Conservation (phyloP, 768 basidiomycete genomes). For the Kwoniella bestiolae region DNA sequence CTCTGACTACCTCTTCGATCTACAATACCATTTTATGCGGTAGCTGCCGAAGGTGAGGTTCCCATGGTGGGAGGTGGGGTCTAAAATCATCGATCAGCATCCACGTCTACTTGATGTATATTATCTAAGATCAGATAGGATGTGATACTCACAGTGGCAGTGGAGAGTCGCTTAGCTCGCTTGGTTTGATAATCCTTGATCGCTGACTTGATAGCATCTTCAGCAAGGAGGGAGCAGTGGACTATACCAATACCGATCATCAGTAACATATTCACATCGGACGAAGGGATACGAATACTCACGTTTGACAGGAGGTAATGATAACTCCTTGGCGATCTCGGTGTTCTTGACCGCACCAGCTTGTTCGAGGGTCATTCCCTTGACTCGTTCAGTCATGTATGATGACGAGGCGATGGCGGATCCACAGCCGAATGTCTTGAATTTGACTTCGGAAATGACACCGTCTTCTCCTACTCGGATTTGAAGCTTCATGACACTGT, state of each 20-base stretch:
- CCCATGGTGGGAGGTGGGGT: conserved; percentile 12
- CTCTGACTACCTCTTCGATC: background rate
- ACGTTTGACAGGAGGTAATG: conserved; percentile 89
- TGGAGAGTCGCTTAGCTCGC: conserved; percentile 62
- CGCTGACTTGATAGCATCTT: conserved; percentile 96
- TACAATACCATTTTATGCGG: background rate
- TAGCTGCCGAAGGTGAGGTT: conserved; percentile 7
- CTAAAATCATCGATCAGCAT: background rate
- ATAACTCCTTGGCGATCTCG: conserved; percentile 96
- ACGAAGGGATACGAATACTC: conserved; percentile 16
- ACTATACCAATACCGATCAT: conserved; percentile 33
- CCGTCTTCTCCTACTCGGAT: conserved; percentile 89
- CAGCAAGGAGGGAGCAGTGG: conserved; percentile 76
- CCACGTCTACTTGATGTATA: too few relatives aligned
- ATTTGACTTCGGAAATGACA: conserved; percentile 96
- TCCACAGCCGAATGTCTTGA: conserved; percentile 99
- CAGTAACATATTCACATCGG: background rate
- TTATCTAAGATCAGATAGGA: background rate
- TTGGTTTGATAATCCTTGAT: conserved; percentile 95
- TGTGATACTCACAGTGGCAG: conserved; percentile 58
- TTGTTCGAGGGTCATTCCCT: conserved; percentile 88
- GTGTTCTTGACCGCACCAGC: conserved; percentile 98
- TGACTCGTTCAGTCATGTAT: conserved; percentile 98
- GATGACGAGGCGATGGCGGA: conserved; percentile 92
- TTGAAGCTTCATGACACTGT: conserved; percentile 92